Percentiles rank a stretch among this genome's conserved stretches.
Conservation (phyloP, 257 asterid genomes). For the Haberlea rhodopensis region DNA sequence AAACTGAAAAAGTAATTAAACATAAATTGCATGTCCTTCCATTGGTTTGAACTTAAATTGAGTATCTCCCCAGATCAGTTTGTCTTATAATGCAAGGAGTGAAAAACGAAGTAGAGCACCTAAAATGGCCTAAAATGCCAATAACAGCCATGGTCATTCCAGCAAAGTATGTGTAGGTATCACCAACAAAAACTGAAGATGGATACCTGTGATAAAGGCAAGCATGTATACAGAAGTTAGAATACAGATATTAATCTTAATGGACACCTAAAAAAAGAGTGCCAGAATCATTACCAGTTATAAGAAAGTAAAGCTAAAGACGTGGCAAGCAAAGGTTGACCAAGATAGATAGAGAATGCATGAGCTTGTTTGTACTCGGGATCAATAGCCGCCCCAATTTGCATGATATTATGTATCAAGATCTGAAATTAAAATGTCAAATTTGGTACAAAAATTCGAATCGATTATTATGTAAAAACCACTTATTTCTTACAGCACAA, state of each 20-base stretch:
- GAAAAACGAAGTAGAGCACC: constrained; percentile 33
- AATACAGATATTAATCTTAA: neutral
- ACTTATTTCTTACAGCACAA: constrained; percentile 62
- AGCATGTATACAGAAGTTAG: neutral
- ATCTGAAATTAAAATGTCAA: constrained; percentile 46
- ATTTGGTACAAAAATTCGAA: constrained; percentile 7
- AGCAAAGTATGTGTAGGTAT: constrained; percentile 76
- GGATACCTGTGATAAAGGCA: constrained; percentile 49
- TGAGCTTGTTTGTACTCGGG: constrained; percentile 87
- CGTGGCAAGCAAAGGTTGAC: constrained; percentile 89
- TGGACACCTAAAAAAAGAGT: constrained; percentile 8
- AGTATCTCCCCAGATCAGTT: neutral
- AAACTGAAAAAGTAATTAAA: neutral
- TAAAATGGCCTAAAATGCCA: constrained; percentile 75
- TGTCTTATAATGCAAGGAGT: neutral
- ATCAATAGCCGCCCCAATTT: constrained; percentile 72
- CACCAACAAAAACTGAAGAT: constrained; percentile 79
- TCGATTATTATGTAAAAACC: neutral
- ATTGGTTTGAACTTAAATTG: neutral
- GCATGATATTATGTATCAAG: constrained; percentile 78
- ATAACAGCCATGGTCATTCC: constrained; percentile 85
- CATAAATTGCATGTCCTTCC: neutral
- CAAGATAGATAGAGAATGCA: constrained; percentile 85
- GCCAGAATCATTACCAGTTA: constrained; percentile 63
- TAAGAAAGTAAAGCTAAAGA: constrained; percentile 83